These are phyloP conservation scores for Lichina pygmaea DNA, from an alignment of 495 filamentous ascomycete genomes.

Conservation along the genomic window DNA sequence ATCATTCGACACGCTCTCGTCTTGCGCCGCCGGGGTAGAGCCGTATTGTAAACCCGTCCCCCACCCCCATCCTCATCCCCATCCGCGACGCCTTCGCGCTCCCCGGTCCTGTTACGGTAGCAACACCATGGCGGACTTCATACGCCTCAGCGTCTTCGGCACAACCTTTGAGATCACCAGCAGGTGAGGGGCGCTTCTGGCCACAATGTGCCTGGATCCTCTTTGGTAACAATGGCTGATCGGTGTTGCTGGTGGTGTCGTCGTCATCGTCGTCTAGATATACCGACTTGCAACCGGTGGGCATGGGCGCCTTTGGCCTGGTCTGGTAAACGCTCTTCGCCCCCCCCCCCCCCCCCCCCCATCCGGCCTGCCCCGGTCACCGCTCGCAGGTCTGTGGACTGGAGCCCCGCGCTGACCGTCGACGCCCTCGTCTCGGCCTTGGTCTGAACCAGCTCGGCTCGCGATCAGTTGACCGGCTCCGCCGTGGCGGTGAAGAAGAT, in stretches of 20 bases:
- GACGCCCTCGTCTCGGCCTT: background rate
- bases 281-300: conserved; percentile 90
- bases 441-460: conserved; percentile 43
- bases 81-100: background rate
- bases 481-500: conserved; percentile 99
- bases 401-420: background rate
- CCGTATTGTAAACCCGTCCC: too few species aligned
- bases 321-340: conserved; percentile 46
- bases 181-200: conserved; percentile 30
- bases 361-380: background rate
- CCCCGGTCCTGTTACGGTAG: too few species aligned
- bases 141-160: conserved; percentile 96
- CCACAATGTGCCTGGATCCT: too few species aligned
- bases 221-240: background rate
- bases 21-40: too few species aligned
- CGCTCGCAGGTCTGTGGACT: too few species aligned
- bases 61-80: background rate
- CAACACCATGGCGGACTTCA: conserved; percentile 77
- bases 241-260: background rate
- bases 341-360: background rate
- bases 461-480: conserved; percentile 85
- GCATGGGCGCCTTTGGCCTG: conserved; percentile 95
- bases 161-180: conserved; percentile 99
- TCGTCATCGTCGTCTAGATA: conserved; percentile 29
- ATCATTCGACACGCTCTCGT: too few species aligned